These are phyloP conservation scores for Cladosporium velox DNA, from an alignment of 2,329 filamentous ascomycete species.

Conservation along the genomic window DNA sequence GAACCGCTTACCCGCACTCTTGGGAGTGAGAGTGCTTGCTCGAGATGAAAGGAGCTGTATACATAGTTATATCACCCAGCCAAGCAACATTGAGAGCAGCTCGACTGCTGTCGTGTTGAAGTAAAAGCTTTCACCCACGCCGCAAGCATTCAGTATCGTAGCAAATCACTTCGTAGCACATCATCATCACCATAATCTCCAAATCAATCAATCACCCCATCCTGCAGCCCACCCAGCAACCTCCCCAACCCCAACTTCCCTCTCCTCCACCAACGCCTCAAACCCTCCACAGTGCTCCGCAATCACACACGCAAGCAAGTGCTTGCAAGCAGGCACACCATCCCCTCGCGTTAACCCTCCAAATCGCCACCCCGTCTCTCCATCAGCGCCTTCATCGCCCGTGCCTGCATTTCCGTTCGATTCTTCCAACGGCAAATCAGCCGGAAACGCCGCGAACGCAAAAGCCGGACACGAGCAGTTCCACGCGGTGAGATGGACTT, in stretches of 20 bases:
- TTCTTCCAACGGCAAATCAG: constrained; percentile 18
- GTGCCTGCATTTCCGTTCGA: background rate
- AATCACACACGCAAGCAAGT: constrained; percentile 81
- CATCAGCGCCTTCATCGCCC: background rate
- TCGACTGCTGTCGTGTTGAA: background rate
- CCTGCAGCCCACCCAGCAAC: constrained; percentile 68
- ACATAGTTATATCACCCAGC: constrained; percentile 1
- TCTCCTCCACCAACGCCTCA: constrained; percentile 57
- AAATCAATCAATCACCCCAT: constrained; percentile 35
- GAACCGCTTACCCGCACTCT: background rate
- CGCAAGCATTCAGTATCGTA: background rate
- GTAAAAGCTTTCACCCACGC: background rate
- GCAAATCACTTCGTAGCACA: background rate
- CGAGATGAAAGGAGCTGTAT: constrained; percentile 1
- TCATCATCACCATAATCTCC: background rate
- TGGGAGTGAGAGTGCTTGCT: background rate
- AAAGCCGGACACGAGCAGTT: constrained; percentile 90
- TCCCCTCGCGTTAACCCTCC: constrained; percentile 52
- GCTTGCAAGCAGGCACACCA: constrained; percentile 72
- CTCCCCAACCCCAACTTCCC: constrained; percentile 62
- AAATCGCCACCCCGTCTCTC: constrained; percentile 35
- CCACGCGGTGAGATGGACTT: constrained; percentile 76
- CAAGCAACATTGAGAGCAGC: background rate
- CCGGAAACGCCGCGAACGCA: constrained; percentile 67
- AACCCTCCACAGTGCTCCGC: constrained; percentile 67